Evolutionary conservation across 1,284 basidiomycete genomes (phyloP), one percentile per base, ranked within the genome.

Genomic region (Schizopora paradoxa): DNA sequence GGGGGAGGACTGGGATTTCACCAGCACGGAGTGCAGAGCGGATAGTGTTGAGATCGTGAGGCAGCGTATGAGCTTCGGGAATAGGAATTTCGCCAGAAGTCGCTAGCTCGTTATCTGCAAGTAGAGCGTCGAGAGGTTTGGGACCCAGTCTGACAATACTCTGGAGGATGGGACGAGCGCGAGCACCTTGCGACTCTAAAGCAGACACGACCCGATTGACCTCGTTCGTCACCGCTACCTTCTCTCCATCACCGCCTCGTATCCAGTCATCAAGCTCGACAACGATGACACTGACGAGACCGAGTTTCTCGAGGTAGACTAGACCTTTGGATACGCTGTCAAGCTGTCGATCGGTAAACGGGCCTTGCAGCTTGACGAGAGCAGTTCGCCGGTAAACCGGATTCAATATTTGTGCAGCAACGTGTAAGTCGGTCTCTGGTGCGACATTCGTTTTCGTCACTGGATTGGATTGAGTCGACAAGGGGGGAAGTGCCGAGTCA

Each of bases 1-100:
- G 95, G n/a, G 93, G 76, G 38, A 99, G 78, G 19, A 99, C 92
- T 3, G 96, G 96, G 47, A 98, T 98, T 68, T 98, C 94, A 19
- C 93, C 91, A 13, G 90, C 82, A 45, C 81, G 79, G 46, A 99
- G 78, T 2, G 96, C 90, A 35, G 88, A 87, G 22, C 90, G 84
- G 47, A 99, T 84, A 33, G 86, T 79, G 38, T 82, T 73, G 45
- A 97, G 76, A 51, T 92, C 90, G 44, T 79, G 74, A 3, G 86
- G 81, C 45, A 76, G 66, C 2, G 85, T 79, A 56, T 91, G 86
- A 0, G 87, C 79, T 66, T 90, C 86, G 2, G 83, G 86, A 18
- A 72, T 57, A 14, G 49, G 41, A 28, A 25, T 66, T 57, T 45
- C 49, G 50, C 58, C 61, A 38, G 51, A 42, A 44, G 46, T 48